These are phyloP conservation scores for Penicillium nordicum DNA, from an alignment of 2,329 filamentous ascomycete genomes.

Conservation along the genomic window DNA sequence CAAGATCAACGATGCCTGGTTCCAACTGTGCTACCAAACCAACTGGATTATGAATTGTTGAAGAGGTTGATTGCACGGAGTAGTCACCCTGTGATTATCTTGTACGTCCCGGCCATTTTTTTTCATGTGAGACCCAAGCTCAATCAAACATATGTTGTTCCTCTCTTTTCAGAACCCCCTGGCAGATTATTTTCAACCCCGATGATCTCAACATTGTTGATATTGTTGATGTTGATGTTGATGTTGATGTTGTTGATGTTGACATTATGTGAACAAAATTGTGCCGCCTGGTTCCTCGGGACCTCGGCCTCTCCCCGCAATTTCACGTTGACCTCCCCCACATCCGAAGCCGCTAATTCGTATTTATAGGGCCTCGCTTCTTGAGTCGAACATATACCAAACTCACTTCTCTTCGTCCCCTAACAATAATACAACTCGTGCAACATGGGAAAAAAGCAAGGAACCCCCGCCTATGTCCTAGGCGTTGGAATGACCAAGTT, in stretches of 20 bases:
- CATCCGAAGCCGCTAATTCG: neutral
- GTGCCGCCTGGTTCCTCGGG: constrained; percentile 27
- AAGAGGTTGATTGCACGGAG: neutral
- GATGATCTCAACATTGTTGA: neutral
- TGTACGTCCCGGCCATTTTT: neutral
- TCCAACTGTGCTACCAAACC: neutral
- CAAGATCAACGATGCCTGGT: neutral
- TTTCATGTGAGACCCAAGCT: neutral
- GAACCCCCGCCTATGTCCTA: constrained; percentile 72
- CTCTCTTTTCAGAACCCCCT: neutral
- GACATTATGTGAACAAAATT: neutral
- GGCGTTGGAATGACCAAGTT: constrained; percentile 99
- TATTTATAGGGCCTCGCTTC: constrained; percentile 1
- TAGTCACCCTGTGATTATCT: neutral
- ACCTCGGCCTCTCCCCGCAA: constrained; percentile 36
- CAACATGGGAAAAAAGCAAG: constrained; percentile 52
- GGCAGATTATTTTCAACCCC: neutral
- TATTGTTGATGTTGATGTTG: neutral
- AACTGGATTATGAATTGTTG: neutral
- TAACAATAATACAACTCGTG: constrained; percentile 25
- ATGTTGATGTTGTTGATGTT: neutral
- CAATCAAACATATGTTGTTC: neutral
- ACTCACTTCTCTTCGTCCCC: neutral
- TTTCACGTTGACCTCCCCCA: constrained; percentile 14
- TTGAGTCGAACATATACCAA: neutral